Base-by-base conservation (phyloP, 345 rosid genomes). In the Salix koriyanagi region DNA sequence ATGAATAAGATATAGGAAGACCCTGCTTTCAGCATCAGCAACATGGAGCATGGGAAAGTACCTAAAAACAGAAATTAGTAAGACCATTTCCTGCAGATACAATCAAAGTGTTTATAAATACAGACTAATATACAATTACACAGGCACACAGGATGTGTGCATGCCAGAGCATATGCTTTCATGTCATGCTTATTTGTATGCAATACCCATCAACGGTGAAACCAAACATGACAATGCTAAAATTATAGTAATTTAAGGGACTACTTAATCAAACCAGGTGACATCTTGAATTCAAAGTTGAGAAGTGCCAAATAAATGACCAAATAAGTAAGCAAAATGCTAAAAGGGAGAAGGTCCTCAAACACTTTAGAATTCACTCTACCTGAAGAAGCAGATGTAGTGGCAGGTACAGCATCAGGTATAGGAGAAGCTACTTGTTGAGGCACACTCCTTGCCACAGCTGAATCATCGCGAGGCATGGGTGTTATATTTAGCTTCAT, bases 401-500 rank as follows among this genome's bases (percentile, higher is more conserved):
- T 84, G 42, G 86, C 75, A 73, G 91, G 58, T 15, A 65, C 41
- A 75, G 76, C 26, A 66, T 70, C 70, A 54, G 72, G 79, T 72
- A 89, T 77, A 28, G 92, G 82, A 85, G 79, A 81, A 76, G 92
- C 88, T 70, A 79, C 78, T 32, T 91, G 89, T 70, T 88, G 96
- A 82, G 87, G 82, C 73, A 83, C 84, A 85, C 79, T 88, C 84
- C 89, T 94, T 75, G 83, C 83, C 44, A 85, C 89, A 79, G 85
- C 79, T 41, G 85, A 62, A 82, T 90, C 98, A 58, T 89, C 94
- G 68, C 88, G 88, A 5, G 86, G 86, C 91, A 88, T 77, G 69
- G 92, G 91, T 65, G 95, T 79, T 71, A 90, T 88, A 82, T 86
- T 85, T 73, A 96, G 87, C 85, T 96, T 96, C 74, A 86, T 95